phyloP scores from a whole-genome alignment of 73 alveolate species.

The Breviolum minutum region DNA sequence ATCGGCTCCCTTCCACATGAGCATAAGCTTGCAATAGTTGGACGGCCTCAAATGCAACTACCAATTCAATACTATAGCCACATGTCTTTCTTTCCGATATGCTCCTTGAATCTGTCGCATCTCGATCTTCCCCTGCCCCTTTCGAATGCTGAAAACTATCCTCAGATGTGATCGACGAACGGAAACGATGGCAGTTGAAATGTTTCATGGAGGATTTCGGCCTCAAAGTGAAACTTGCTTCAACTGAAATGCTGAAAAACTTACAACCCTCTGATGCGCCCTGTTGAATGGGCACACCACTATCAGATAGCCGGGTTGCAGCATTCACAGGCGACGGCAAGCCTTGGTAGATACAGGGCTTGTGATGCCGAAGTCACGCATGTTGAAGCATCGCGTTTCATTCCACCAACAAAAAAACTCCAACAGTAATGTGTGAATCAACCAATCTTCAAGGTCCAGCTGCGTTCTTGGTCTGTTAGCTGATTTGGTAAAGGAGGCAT shows the following conservation, averaged over 20 bases:
- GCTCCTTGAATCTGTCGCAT: too few relatives aligned
- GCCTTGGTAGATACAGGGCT: background rate
- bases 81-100: too few relatives aligned
- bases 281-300: background rate
- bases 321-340: slow-evolving; percentile 37
- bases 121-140: too few relatives aligned
- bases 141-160: slow-evolving; percentile 20
- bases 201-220: background rate
- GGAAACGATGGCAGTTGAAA: background rate
- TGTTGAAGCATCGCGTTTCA: too few relatives aligned
- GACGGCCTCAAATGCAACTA: too few relatives aligned
- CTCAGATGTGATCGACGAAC: background rate
- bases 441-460: background rate
- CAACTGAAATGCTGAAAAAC: too few relatives aligned
- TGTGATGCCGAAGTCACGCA: background rate
- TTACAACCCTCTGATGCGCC: too few relatives aligned
- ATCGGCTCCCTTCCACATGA: too few relatives aligned
- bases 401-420: background rate
- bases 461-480: slow-evolving; percentile 31
- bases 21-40: too few relatives aligned
- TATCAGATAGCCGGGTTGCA: background rate
- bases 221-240: background rate
- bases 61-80: too few relatives aligned
- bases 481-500: slow-evolving; percentile 44
- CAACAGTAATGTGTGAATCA: background rate